Base-by-base conservation (phyloP, 139 green algal species). In the Zygnema cylindricum region DNA sequence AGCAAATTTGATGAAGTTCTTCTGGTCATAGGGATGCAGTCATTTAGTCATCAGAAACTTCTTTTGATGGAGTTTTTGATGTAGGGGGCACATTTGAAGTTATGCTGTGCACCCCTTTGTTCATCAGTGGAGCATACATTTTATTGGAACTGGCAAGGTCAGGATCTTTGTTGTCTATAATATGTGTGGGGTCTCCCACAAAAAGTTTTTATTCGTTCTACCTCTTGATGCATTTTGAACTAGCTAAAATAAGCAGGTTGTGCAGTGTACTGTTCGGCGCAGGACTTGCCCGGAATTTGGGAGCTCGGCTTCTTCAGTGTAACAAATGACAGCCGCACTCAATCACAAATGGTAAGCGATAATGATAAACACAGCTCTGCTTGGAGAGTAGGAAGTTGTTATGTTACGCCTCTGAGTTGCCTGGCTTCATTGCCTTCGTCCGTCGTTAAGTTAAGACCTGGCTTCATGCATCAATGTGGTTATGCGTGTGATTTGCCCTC, bases 281-380 rank as follows among this genome's bases (percentile, higher is more conserved):
- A 79, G 71, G 71, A 55, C 1, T 30, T 86, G 22, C 22, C 38
- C 0, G 78, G 78, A 57, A 16, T 69, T 55, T 86, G 78, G 78
- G 36, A 86, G 49, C 49, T 86, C 40, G 78, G 78, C 16, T 55
- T 86, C 39, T 86, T 86, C 39, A 81, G 36, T 41, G 16, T 79
- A 33, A 42, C 39, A 41, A 63, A 63, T 1, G 0, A 55, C 1
- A 63, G 33, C 33, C 35, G 78, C 35, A 86, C 78, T 55, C 78
- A 86, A 41, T 86, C 78, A 0, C 41, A 86, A 41, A 86, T 86
- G 78, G 78, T 86, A 63, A 39, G 7, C 16, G 49, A 63, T 25
- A 25, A 16, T 63, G 49, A 63, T 63, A 63, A 63, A 63, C 49
- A n/a, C n/a, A n/a, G n/a, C n/a, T n/a, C n/a, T n/a, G n/a, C n/a